Conservation (phyloP, 805 yeast genomes). For the Saturnispora besseyi region DNA sequence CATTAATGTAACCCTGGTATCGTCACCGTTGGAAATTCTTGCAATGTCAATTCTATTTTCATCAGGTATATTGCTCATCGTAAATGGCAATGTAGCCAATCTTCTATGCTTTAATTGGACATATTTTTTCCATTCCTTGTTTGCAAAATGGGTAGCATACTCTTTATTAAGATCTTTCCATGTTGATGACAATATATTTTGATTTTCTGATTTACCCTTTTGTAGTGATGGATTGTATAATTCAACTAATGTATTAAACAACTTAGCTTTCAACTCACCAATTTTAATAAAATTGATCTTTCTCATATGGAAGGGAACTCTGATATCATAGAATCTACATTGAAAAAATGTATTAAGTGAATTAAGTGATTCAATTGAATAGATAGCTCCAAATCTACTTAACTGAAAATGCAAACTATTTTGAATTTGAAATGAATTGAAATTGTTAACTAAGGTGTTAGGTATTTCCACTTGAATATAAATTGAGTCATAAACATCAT, state of each 20-base stretch:
- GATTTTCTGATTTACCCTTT: neutral
- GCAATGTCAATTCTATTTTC: slow-evolving; percentile 33
- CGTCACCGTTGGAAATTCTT: slow-evolving; percentile 33
- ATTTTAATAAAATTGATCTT: slow-evolving; percentile 11
- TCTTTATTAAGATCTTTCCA: neutral
- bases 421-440: slow-evolving; percentile 7
- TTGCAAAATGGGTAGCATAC: neutral
- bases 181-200: neutral
- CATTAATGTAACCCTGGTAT: slow-evolving; percentile 42
- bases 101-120: slow-evolving; percentile 19
- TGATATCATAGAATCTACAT: slow-evolving; percentile 29
- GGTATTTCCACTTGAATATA: slow-evolving; percentile 11
- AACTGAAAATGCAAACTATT: slow-evolving; percentile 16
- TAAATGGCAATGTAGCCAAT: slow-evolving; percentile 18
- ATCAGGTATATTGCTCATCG: slow-evolving; percentile 21
- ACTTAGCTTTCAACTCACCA: slow-evolving; percentile 11
- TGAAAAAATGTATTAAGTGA: slow-evolving; percentile 13
- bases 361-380: slow-evolving; percentile 7
- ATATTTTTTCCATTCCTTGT: slow-evolving; percentile 19
- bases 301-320: slow-evolving; percentile 27
- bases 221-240: slow-evolving; percentile 3
- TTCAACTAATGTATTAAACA: slow-evolving; percentile 21
- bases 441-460: neutral
- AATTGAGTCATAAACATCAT: slow-evolving; percentile 18
- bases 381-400: slow-evolving; percentile 20